A percentile compares a stretch with the other conserved stretches of the same genome.
These are phyloP conservation scores for Nymphaea thermarum DNA, from an alignment of 164 flowering plant genomes.

Conservation along the genomic window DNA sequence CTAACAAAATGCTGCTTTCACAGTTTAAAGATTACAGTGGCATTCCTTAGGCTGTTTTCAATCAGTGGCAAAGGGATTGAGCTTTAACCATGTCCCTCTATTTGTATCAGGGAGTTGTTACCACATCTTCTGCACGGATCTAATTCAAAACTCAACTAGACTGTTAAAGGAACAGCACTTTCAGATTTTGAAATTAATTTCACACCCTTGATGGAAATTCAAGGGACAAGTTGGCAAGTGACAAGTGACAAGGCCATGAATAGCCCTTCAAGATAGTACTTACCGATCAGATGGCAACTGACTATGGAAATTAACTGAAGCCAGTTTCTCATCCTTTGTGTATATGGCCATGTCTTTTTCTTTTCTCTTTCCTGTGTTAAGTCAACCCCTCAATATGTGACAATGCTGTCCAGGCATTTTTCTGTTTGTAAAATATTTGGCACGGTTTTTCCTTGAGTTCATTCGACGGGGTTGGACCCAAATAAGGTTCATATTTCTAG, in stretches of 20 bases:
- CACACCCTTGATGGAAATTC: conserved; percentile 28
- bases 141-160: conserved; percentile 67
- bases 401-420: background rate
- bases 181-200: conserved; percentile 53
- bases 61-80: background rate
- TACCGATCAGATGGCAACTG: background rate
- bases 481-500: background rate
- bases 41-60: too few relatives aligned
- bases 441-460: background rate
- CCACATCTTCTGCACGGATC: conserved; percentile 54
- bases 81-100: conserved; percentile 5
- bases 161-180: conserved; percentile 68
- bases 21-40: too few relatives aligned
- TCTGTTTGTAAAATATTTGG: background rate
- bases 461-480: background rate
- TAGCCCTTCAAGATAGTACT: background rate
- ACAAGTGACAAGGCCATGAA: background rate
- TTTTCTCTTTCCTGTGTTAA: background rate
- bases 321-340: background rate
- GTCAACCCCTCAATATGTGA: background rate
- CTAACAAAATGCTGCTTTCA: too few relatives aligned
- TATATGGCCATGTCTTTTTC: background rate
- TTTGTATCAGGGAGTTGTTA: conserved; percentile 31
- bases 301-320: background rate
- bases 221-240: background rate